Evolutionary conservation across 2,329 filamentous ascomycete genomes (phyloP).

Genomic region (Trichophyton rubrum): DNA sequence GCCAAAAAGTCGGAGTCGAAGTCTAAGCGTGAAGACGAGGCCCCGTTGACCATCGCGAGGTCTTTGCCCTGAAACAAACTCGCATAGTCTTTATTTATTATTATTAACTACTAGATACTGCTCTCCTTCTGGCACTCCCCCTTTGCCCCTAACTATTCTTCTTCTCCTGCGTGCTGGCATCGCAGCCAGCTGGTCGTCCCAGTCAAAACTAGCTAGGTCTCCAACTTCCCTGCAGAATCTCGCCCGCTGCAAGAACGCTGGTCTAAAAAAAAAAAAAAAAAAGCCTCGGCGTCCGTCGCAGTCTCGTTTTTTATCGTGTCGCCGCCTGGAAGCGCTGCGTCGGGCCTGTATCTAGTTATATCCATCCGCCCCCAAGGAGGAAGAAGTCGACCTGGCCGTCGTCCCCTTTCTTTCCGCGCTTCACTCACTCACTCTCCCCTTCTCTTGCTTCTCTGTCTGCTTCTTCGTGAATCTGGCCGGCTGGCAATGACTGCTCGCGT

Average conservation of each 20-base stretch:
- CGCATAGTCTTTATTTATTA: too few relatives aligned
- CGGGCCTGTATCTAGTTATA: not conserved
- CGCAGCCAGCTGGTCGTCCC: too few relatives aligned
- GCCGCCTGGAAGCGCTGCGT: not conserved
- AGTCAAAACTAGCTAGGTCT: not conserved
- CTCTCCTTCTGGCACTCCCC: too few relatives aligned
- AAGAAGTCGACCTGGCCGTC: not conserved
- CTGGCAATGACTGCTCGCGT: slow-evolving; percentile 2
- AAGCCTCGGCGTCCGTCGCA: not conserved
- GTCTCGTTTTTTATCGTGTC: not conserved
- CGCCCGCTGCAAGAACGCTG: not conserved
- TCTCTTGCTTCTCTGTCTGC: not conserved
- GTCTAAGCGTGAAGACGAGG: too few relatives aligned
- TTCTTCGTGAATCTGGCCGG: not conserved
- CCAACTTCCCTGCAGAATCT: not conserved
- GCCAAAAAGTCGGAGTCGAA: too few relatives aligned
- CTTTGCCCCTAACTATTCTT: too few relatives aligned
- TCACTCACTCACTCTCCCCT: not conserved
- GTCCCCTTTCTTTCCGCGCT: too few relatives aligned
- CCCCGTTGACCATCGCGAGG: too few relatives aligned
- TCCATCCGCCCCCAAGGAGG: not conserved
- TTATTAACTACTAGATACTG: too few relatives aligned
- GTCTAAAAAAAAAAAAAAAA: not conserved
- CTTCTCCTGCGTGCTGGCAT: too few relatives aligned
- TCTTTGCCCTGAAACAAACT: too few relatives aligned